Evolutionary conservation across 805 yeast genomes (phyloP).

Genomic region (Starmerella davenportii): DNA sequence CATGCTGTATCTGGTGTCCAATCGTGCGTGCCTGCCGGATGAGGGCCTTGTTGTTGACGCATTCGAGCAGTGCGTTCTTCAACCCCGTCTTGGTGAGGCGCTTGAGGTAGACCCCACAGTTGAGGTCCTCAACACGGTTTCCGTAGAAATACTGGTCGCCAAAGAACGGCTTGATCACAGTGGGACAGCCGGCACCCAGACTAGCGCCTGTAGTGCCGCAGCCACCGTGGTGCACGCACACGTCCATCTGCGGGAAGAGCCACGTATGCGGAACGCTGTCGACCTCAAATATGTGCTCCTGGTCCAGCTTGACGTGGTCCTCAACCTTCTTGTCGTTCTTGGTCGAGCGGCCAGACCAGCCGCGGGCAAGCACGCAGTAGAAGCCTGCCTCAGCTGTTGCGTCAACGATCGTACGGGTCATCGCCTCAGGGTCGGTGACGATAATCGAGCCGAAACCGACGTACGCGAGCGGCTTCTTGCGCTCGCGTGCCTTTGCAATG

Average conservation of each 20-base stretch:
- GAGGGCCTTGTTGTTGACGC: conserved; percentile 46
- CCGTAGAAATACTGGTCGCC: conserved; percentile 95
- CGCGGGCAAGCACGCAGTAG: conserved; percentile 72
- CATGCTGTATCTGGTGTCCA: conserved; percentile 47
- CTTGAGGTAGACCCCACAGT: conserved; percentile 58
- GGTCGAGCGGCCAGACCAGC: conserved; percentile 71
- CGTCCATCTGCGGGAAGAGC: conserved; percentile 77
- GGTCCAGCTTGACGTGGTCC: conserved; percentile 20
- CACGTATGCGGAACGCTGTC: conserved; percentile 84
- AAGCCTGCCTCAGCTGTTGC: conserved; percentile 71
- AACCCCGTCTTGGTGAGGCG: conserved; percentile 48
- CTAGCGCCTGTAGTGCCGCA: conserved; percentile 94
- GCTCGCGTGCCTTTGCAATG: conserved; percentile 40
- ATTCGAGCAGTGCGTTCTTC: conserved; percentile 50
- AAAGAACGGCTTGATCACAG: conserved; percentile 82
- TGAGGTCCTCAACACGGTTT: conserved; percentile 67
- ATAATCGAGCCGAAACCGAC: conserved; percentile 95
- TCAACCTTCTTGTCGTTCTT: conserved; percentile 23
- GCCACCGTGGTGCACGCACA: conserved; percentile 95
- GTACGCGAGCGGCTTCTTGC: conserved; percentile 58
- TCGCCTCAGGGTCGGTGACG: conserved; percentile 58
- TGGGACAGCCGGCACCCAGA: conserved; percentile 69
- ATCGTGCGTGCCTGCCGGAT: conserved; percentile 46
- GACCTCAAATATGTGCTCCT: conserved; percentile 40
- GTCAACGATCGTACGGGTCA: conserved; percentile 60